Conservation (phyloP, 2,329 filamentous ascomycete species). For the Conoideocrella luteorostrata region DNA sequence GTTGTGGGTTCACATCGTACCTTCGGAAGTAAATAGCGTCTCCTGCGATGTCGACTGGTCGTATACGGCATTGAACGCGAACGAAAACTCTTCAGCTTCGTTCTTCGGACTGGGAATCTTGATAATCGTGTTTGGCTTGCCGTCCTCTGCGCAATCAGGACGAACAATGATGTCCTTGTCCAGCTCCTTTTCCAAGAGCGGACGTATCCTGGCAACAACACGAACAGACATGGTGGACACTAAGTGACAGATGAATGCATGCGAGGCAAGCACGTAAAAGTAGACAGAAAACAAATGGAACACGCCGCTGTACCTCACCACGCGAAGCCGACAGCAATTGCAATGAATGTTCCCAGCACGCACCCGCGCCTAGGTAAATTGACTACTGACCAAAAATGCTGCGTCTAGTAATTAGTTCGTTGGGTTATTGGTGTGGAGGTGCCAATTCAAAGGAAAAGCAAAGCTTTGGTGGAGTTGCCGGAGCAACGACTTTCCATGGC, state of each 20-base stretch:
- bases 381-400: background rate
- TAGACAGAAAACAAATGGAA: constrained; percentile 8
- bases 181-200: constrained; percentile 76
- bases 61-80: constrained; percentile 92
- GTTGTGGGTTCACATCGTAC: constrained; percentile 37
- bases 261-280: constrained; percentile 10
- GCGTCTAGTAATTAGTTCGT: background rate
- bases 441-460: constrained; percentile 2
- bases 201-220: constrained; percentile 86
- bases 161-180: constrained; percentile 82
- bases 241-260: constrained; percentile 11
- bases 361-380: background rate
- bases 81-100: constrained; percentile 82
- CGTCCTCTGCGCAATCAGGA: constrained; percentile 55
- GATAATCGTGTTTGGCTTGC: constrained; percentile 61
- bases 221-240: constrained; percentile 55
- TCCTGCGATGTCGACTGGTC: constrained; percentile 75
- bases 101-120: constrained; percentile 94
- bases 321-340: constrained; percentile 1
- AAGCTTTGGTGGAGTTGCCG: constrained; percentile 8
- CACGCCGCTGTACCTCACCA: constrained; percentile 1
- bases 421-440: constrained; percentile 5
- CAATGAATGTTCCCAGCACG: constrained; percentile 5
- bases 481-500: constrained; percentile 4
- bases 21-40: constrained; percentile 81